Conservation (phyloP, 2,329 filamentous ascomycete genomes). For the Pseudopyrenochaeta lycopersici region DNA sequence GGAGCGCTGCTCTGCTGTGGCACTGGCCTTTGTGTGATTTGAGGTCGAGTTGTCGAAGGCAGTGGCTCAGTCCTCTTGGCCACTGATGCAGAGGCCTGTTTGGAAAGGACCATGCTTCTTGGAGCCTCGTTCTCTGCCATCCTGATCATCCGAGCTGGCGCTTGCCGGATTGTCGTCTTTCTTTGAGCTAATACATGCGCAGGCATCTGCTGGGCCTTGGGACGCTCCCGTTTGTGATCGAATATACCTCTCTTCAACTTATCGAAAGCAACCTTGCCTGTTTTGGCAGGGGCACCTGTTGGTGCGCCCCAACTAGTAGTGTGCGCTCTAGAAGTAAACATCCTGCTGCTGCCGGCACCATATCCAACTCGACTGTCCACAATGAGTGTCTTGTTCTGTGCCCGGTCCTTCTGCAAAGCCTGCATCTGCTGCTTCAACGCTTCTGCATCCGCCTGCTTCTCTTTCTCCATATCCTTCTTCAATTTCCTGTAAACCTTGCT, state of each 20-base stretch:
- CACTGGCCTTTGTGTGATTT: slow-evolving; percentile 34
- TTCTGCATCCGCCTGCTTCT: slow-evolving; percentile 43
- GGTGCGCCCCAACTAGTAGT: slow-evolving; percentile 31
- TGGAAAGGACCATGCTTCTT: slow-evolving; percentile 35
- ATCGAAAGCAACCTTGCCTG: slow-evolving; percentile 47
- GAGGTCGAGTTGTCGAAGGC: slow-evolving; percentile 18
- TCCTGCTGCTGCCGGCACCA: slow-evolving; percentile 24
- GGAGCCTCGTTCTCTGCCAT: slow-evolving; percentile 39
- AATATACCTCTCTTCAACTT: slow-evolving; percentile 45
- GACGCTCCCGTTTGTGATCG: slow-evolving; percentile 42
- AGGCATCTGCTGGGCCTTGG: slow-evolving; percentile 39
- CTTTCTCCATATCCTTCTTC: slow-evolving; percentile 50
- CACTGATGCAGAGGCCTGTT: slow-evolving; percentile 33
- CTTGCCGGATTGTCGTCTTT: slow-evolving; percentile 30
- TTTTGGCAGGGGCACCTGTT: slow-evolving; percentile 39
- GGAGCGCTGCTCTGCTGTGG: slow-evolving; percentile 19
- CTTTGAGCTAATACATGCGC: slow-evolving; percentile 37
- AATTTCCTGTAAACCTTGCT: slow-evolving; percentile 73
- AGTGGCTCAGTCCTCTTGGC: slow-evolving; percentile 12
- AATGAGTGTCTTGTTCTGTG: slow-evolving; percentile 42
- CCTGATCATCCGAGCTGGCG: slow-evolving; percentile 42
- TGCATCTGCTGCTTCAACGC: slow-evolving; percentile 43
- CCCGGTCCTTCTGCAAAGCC: slow-evolving; percentile 40
- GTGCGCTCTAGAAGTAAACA: slow-evolving; percentile 25
- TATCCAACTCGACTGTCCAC: slow-evolving; percentile 38